These are phyloP conservation scores for Phialemonium atrogriseum DNA, from an alignment of 2,329 filamentous ascomycete species.

Conservation along the genomic window DNA sequence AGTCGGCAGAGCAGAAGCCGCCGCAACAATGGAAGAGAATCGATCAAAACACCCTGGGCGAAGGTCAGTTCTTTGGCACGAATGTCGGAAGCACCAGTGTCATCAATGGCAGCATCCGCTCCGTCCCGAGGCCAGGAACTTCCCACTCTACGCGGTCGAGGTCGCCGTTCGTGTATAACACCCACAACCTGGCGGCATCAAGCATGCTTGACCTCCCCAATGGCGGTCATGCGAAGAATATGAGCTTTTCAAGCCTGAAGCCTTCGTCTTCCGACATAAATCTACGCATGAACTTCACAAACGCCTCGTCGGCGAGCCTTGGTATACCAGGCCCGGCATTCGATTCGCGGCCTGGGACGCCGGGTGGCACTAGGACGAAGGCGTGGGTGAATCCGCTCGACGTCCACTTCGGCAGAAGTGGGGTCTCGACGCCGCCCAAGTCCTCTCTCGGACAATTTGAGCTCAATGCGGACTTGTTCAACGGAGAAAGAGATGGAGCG, in stretches of 20 bases:
- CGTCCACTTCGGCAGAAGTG: conserved; percentile 29
- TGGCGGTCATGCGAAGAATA: conserved; percentile 10
- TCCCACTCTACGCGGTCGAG: conserved; percentile 23
- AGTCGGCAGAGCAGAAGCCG: conserved; percentile 7
- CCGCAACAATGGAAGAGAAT: conserved; percentile 20
- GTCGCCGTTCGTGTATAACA: conserved; percentile 22
- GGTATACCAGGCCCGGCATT: conserved; percentile 20
- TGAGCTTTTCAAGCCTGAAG: conserved; percentile 18
- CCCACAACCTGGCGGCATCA: conserved; percentile 28
- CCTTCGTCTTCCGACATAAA: conserved; percentile 30
- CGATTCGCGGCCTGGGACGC: conserved; percentile 20
- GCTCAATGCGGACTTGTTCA: conserved; percentile 14
- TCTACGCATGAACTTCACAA: conserved; percentile 26
- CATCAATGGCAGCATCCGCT: conserved; percentile 19
- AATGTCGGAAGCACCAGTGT: conserved; percentile 24
- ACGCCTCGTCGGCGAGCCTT: conserved; percentile 17
- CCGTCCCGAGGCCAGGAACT: conserved; percentile 30
- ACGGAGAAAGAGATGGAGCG: conserved; percentile 13
- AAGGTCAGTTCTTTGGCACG: conserved; percentile 27
- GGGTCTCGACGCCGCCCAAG: conserved; percentile 20
- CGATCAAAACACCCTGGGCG: conserved; percentile 23
- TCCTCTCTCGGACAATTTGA: conserved; percentile 34
- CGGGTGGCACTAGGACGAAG: conserved; percentile 24
- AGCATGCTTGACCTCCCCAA: conserved; percentile 37
- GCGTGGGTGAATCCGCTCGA: conserved; percentile 40